Conservation (phyloP, 2,329 filamentous ascomycete species). For the Botrytis medusae region DNA sequence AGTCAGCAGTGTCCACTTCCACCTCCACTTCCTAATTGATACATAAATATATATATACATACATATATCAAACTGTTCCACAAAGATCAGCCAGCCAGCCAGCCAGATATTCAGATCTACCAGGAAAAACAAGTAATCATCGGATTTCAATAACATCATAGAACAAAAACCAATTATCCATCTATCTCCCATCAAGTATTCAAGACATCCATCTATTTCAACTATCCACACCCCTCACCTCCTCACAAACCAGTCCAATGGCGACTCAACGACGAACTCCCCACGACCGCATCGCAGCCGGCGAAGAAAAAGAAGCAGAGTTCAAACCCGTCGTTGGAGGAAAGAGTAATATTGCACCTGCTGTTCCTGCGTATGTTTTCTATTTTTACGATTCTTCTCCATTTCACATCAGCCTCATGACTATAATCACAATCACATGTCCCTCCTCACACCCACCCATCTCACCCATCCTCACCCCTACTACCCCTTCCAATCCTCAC, state of each 20-base stretch:
- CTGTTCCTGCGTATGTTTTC: conserved; percentile 67
- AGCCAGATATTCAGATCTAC: background rate
- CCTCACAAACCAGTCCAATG: conserved; percentile 50
- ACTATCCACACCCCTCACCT: background rate
- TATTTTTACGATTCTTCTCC: background rate
- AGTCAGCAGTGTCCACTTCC: conserved; percentile 16
- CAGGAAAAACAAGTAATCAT: background rate
- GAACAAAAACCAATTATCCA: background rate
- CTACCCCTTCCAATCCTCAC: background rate
- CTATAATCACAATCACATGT: background rate
- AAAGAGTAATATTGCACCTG: conserved; percentile 75
- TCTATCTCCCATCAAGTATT: conserved; percentile 1
- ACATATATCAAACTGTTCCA: background rate
- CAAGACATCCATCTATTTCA: background rate
- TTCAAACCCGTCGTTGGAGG: conserved; percentile 45
- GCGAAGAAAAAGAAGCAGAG: conserved; percentile 61
- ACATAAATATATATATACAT: background rate
- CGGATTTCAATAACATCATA: background rate
- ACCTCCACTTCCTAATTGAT: background rate
- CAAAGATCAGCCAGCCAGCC: background rate
- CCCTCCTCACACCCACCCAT: too few species aligned
- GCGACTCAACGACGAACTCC: conserved; percentile 66
- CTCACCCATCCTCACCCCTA: background rate
- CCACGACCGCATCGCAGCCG: conserved; percentile 23
- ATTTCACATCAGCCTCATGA: background rate